phyloP scores from a whole-genome alignment of 2,329 filamentous ascomycete species.

The Verruconis gallopava region DNA sequence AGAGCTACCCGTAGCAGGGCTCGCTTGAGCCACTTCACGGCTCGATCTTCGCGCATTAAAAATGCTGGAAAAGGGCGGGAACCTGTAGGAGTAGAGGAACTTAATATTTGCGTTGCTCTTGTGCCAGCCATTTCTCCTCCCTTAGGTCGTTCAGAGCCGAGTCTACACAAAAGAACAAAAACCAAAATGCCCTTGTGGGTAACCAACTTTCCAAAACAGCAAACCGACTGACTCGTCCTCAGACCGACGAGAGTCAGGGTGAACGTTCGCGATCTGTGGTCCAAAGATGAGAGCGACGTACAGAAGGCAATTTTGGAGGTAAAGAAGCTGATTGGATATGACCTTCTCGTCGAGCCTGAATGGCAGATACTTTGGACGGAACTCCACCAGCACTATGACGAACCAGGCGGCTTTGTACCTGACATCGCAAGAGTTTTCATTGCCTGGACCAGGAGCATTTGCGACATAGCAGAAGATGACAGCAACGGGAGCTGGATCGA shows the following conservation, averaged over 20 bases:
- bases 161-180: too few relatives aligned
- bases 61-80: too few relatives aligned
- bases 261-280: conserved; percentile 9
- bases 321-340: conserved; percentile 24
- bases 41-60: too few relatives aligned
- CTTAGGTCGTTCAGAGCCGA: too few relatives aligned
- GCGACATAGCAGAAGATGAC: conserved; percentile 30
- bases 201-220: not conserved
- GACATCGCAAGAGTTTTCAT: conserved; percentile 26
- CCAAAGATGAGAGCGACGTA: conserved; percentile 6
- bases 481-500: conserved; percentile 31
- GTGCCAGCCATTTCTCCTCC: too few relatives aligned
- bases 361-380: conserved; percentile 31
- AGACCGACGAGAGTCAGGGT: conserved; percentile 9
- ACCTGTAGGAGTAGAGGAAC: too few relatives aligned
- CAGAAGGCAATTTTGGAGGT: conserved; percentile 6
- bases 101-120: too few relatives aligned
- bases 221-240: not conserved
- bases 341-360: conserved; percentile 29
- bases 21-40: too few relatives aligned
- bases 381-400: conserved; percentile 27
- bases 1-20: too few relatives aligned
- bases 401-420: conserved; percentile 28
- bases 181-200: conserved; percentile 1
- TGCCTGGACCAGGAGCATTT: conserved; percentile 28